A percentile compares a stretch with the other conserved stretches of the same genome.
These are phyloP conservation scores for Colletotrichum sp. DNA, from an alignment of 2,329 filamentous ascomycete genomes.

Conservation along the genomic window DNA sequence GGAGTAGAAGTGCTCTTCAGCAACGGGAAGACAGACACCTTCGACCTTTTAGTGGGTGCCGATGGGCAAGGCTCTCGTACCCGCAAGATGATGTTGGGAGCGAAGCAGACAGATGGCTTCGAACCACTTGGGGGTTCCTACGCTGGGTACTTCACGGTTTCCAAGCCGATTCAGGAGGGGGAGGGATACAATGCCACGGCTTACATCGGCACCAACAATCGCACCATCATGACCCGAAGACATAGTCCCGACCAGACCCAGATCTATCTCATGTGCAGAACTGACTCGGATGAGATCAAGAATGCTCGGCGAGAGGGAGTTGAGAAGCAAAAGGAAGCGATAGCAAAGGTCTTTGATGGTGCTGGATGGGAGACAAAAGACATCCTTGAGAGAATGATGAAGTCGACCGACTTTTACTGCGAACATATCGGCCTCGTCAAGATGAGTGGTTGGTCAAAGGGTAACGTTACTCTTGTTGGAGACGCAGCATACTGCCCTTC, in stretches of 20 bases:
- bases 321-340: slow-evolving; percentile 34
- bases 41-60: neutral
- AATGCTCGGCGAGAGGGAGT: slow-evolving; percentile 37
- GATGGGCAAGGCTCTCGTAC: neutral
- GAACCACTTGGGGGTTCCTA: neutral
- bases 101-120: neutral
- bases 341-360: slow-evolving; percentile 42
- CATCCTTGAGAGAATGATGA: slow-evolving; percentile 45
- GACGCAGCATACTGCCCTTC: slow-evolving; percentile 59
- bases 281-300: slow-evolving; percentile 1
- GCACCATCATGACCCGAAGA: neutral
- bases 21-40: neutral
- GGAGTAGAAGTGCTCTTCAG: neutral
- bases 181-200: neutral
- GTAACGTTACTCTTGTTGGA: slow-evolving; percentile 54
- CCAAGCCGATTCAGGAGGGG: neutral
- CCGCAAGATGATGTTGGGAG: neutral
- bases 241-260: neutral
- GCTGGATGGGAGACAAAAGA: slow-evolving; percentile 50
- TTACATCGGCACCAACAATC: neutral
- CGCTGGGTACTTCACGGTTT: neutral
- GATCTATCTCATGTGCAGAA: neutral
- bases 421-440: slow-evolving; percentile 49
- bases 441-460: slow-evolving; percentile 44
- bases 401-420: slow-evolving; percentile 51